Base-by-base conservation (phyloP, 345 rosid species). In the Hevea brasiliensis region DNA sequence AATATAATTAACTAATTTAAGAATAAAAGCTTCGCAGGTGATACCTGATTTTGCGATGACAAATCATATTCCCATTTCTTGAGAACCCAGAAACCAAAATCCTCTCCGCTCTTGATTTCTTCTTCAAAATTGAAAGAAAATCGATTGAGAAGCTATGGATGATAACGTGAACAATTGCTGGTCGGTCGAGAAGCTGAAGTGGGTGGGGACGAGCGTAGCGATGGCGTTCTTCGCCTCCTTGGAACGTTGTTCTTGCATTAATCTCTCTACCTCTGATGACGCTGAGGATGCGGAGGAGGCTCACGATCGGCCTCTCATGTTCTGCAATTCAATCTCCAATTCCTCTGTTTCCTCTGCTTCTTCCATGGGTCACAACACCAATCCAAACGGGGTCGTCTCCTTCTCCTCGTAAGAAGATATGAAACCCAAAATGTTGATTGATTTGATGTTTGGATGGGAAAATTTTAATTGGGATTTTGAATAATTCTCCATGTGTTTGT, bases 141-240 rank as follows among this genome's bases (percentile, higher is more conserved):
- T 17, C 17, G 54, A 50, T 50, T 20, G 17, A 50, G 5, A 15
- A 15, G 24, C 59, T 20, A 55, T 55, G 59, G 59, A 55, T 9
- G 20, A 54, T 21, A 55, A 7, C 14, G 20, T 23, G n/a, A 67
- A 80, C 35, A 64, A 55, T 26, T 79, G 73, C 75, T 68, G 82
- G 76, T 79, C 87, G 27, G 77, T 74, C 79, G 83, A 80, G 72
- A 80, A 76, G 84, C 79, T 80, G 40, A 75, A 54, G 32, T 84
- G 88, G 88, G 70, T 85, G 32, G 85, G 88, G n/a, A 78, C 82
- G 15, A 85, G 81, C 80, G 85, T 85, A 32, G 88, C 82, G 9
- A 56, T 76, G 50, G 88, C 88, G 50, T 85, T 85, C 76, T 85
- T 85, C 82, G 77, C 84, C 42, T 85, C 88, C 74, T 81, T 85